Evolutionary conservation across 257 asterid species (phyloP), one percentile per base, ranked within the genome.

Genomic region (Anisodus tanguticus): DNA sequence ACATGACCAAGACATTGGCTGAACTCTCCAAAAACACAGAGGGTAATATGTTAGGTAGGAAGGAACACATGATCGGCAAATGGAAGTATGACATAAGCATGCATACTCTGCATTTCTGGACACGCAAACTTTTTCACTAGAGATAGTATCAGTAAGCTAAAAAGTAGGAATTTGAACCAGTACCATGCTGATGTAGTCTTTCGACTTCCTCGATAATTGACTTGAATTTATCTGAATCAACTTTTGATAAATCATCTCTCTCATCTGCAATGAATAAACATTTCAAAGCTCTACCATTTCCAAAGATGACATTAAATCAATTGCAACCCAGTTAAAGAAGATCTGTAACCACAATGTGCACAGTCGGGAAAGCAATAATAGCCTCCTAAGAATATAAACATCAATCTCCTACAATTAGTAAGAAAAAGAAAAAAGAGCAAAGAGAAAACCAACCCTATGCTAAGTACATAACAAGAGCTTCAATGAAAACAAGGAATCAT

Each of bases 181-280:
- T 93, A 95, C 99, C 99, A 86, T 82, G 91, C 86, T 90, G 90
- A 84, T 95, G 97, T 91, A 95, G 86, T 86, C 47, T 87, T 76
- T 95, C 98, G 49, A 90, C 98, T 90, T 93, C 98, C 80, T 92
- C 92, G 72, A 95, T 85, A 74, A 94, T 89, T 17, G 96, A 82
- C 66, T 87, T 90, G 85, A 95, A 93, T 86, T 90, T 92, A 41
- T 89, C 88, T 0, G 97, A 94, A 84, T 91, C 94, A 83, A 85
- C 90, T 82, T 86, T 90, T 6, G 92, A 88, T 15, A 95, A 51
- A 86, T 93, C 97, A 87, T 94, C 99, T 84, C 89, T 90, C 82
- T 91, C 97, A 83, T 94, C 98, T 95, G 96, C 92, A 87, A 47
- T 54, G 74, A 3, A 41, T 53, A 72, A 8, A 22, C 26, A 22